Evolutionary conservation across 2,329 filamentous ascomycete species (phyloP).

Genomic region (Penicillium capsulatum): DNA sequence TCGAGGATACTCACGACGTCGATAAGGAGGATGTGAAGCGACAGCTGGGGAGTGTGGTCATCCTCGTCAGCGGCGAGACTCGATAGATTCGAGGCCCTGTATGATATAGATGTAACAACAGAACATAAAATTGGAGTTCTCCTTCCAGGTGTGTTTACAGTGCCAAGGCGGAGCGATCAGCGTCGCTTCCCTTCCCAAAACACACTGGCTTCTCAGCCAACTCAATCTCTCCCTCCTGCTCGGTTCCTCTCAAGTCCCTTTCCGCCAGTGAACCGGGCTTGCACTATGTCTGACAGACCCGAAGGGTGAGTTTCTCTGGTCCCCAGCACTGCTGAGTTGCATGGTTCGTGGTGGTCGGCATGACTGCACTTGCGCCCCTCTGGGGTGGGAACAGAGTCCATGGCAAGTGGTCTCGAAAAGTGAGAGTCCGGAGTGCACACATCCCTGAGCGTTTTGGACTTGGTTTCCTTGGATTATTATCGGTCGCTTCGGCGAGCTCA

Average conservation of each 20-base stretch:
- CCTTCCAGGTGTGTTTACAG: conserved; percentile 2
- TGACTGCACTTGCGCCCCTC: neutral
- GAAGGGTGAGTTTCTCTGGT: conserved; percentile 21
- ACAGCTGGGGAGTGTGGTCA: conserved; percentile 80
- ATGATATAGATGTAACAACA: conserved; percentile 1
- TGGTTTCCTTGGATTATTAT: neutral
- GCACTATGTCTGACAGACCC: conserved; percentile 22
- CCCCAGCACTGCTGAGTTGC: conserved; percentile 1
- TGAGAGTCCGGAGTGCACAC: too few relatives aligned
- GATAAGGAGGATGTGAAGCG: conserved; percentile 82
- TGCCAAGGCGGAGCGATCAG: conserved; percentile 16
- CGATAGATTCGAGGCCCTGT: conserved; percentile 17
- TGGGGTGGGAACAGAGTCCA: neutral
- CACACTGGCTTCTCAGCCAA: neutral
- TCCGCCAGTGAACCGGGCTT: neutral
- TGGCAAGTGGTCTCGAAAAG: too few relatives aligned
- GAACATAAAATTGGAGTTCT: neutral
- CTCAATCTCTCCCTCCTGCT: neutral
- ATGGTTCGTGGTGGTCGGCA: conserved; percentile 14
- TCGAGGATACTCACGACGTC: conserved; percentile 97
- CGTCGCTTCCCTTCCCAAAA: conserved; percentile 1
- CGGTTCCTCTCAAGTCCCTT: neutral
- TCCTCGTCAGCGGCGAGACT: conserved; percentile 65
- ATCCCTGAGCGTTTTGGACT: too few relatives aligned
- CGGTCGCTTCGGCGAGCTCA: neutral